Base-by-base conservation (phyloP, 2,329 filamentous ascomycete species). In the Stemphylium lycopersici region DNA sequence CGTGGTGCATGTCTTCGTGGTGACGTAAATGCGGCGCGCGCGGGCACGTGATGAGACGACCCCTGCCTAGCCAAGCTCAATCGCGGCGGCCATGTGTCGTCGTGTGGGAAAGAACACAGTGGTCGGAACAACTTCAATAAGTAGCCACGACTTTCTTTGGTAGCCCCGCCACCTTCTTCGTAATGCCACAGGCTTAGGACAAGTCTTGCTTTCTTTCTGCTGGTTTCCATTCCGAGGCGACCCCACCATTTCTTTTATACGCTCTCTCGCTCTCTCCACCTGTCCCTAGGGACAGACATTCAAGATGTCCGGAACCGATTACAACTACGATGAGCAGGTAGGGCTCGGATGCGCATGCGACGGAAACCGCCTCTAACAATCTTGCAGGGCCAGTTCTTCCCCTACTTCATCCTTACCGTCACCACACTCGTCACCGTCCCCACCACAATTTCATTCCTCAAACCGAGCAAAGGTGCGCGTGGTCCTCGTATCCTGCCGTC, bases 261-360 rank as follows among this genome's bases (percentile, higher is more conserved):
- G 53, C 52, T 62, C 59, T 56, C 55, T 67, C 36, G 41, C 47
- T 47, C 58, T 16, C 57, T 52, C 55, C 40, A 52, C 50, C 50
- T 48, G 51, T 56, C 59, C 55, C 16, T 56, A 56, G 56, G 58
- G 61, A 65, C 65, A 60, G 36, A 48, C 59, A 47, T 51, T 60
- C 70, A 65, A 62, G 42, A 74, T 73, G 72, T 75, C 72, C 45
- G 70, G 71, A 29, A 91, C 90, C 71, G 93, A 98, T 78, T 99
- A 99, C 83, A 96, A 90, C 71, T 99, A 99, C 81, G 95, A 99
- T 84, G 90, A 96, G 75, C 87, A 95, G 86, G 89, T 89, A 74
- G 61, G 77, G 54, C 48, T 41, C 34, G 42, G 48, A 32, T 50
- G 33, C 50, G 37, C 24, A 42, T 49, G 31, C 15, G 7, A 15